Evolutionary conservation across 306 rosid genomes (phyloP).

Genomic region (Pueraria montana): DNA sequence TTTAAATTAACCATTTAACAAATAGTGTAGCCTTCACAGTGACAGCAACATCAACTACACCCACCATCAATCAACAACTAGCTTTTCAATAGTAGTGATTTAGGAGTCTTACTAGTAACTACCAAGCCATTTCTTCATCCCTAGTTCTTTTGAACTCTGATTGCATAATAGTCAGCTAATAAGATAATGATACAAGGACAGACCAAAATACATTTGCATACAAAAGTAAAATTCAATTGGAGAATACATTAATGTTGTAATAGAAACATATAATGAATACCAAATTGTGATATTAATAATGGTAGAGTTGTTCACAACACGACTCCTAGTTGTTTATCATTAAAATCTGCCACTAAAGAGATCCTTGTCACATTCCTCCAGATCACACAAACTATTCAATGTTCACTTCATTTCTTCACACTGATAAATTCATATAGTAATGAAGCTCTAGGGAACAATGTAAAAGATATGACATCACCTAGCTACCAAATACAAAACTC

Average conservation of each 20-base stretch:
- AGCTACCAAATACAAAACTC: conserved; percentile 14
- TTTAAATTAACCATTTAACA: neutral
- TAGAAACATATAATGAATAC: neutral
- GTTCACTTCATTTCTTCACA: conserved; percentile 27
- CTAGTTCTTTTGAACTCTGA: neutral
- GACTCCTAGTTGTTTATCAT: conserved; percentile 21
- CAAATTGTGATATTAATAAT: neutral
- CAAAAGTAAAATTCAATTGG: conserved; percentile 15
- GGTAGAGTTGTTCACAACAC: neutral
- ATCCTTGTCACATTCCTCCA: conserved; percentile 7
- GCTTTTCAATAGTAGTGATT: neutral
- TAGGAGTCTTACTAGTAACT: neutral
- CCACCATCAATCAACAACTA: conserved; percentile 39
- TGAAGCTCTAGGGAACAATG: neutral
- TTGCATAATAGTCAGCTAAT: conserved; percentile 8
- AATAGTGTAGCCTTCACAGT: conserved; percentile 9
- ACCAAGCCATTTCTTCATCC: conserved; percentile 32
- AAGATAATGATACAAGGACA: conserved; percentile 20
- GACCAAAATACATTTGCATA: neutral
- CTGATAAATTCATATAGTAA: neutral
- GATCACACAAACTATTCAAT: conserved; percentile 23
- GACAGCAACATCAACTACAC: conserved; percentile 21
- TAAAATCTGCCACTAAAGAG: conserved; percentile 2
- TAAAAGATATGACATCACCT: conserved; percentile 9
- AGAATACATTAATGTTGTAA: neutral